phyloP scores from a whole-genome alignment of 2,329 filamentous ascomycete species.

The Claviceps africana region DNA sequence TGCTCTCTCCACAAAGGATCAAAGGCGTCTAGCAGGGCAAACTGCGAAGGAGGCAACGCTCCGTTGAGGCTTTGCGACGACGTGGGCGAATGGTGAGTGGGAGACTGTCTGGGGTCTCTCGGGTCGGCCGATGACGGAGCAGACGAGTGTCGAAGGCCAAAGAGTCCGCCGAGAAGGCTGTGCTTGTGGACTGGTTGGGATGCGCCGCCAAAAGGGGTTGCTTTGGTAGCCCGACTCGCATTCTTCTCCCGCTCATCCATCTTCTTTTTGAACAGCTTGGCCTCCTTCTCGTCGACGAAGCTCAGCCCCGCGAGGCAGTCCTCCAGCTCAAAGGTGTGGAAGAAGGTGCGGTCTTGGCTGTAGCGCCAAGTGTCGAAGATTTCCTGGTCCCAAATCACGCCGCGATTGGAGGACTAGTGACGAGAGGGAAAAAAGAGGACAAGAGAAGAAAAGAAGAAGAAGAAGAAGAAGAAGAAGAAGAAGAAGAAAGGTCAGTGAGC shows the following conservation, averaged over 20 bases:
- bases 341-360: constrained; percentile 94
- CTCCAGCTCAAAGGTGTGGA: constrained; percentile 93
- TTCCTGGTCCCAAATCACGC: constrained; percentile 94
- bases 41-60: constrained; percentile 35
- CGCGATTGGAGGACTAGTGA: constrained; percentile 54
- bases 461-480: too few species aligned
- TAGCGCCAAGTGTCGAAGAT: constrained; percentile 91
- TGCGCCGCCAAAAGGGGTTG: constrained; percentile 56
- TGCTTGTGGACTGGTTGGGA: constrained; percentile 26
- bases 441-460: too few species aligned
- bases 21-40: constrained; percentile 47
- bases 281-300: constrained; percentile 95
- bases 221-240: constrained; percentile 72
- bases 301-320: constrained; percentile 80
- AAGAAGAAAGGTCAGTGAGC: constrained; percentile 2
- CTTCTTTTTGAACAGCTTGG: constrained; percentile 93
- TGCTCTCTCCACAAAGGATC: constrained; percentile 51
- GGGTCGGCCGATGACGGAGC: constrained; percentile 44
- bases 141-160: constrained; percentile 47
- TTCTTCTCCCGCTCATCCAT: constrained; percentile 94
- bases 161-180: constrained; percentile 45
- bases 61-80: constrained; percentile 35
- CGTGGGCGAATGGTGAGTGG: constrained; percentile 23
- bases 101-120: constrained; percentile 20
- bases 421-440: neutral